These are phyloP conservation scores for Pichia inconspicua DNA, from an alignment of 1,139 yeast species.

Conservation along the genomic window DNA sequence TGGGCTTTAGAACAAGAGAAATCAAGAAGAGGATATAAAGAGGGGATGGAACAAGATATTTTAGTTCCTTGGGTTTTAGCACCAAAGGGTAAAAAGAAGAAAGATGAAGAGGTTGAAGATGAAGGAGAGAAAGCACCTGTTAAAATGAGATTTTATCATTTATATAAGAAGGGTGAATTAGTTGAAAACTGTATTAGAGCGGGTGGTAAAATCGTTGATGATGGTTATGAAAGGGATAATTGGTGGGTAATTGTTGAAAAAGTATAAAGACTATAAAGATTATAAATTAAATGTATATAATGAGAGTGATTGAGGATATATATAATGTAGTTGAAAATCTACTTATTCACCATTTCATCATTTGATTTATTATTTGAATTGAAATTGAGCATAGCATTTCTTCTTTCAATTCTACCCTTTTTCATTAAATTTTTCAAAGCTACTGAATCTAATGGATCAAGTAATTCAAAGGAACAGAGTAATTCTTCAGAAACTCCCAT, in stretches of 20 bases:
- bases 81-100: conserved; percentile 33
- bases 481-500: conserved; percentile 94
- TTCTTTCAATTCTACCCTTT: conserved; percentile 73
- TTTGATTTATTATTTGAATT: conserved; percentile 6
- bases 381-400: conserved; percentile 38
- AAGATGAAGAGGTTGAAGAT: conserved; percentile 16
- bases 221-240: conserved; percentile 89
- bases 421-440: conserved; percentile 92
- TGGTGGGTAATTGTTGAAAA: conserved; percentile 71
- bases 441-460: conserved; percentile 88
- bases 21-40: conserved; percentile 81
- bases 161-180: conserved; percentile 77
- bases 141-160: conserved; percentile 79
- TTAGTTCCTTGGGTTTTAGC: conserved; percentile 91
- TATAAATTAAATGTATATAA: neutral
- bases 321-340: neutral
- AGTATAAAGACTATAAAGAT: neutral
- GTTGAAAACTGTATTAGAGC: conserved; percentile 60
- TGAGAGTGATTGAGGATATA: too few species aligned
- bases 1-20: conserved; percentile 94
- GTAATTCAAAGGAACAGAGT: conserved; percentile 81
- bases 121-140: conserved; percentile 35
- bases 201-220: conserved; percentile 55
- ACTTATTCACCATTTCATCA: neutral
- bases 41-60: conserved; percentile 87